Evolutionary conservation across 352 stramenopile genomes (phyloP), one percentile per base, ranked within the genome.

Genomic region (Elongisporangium undulatum): DNA sequence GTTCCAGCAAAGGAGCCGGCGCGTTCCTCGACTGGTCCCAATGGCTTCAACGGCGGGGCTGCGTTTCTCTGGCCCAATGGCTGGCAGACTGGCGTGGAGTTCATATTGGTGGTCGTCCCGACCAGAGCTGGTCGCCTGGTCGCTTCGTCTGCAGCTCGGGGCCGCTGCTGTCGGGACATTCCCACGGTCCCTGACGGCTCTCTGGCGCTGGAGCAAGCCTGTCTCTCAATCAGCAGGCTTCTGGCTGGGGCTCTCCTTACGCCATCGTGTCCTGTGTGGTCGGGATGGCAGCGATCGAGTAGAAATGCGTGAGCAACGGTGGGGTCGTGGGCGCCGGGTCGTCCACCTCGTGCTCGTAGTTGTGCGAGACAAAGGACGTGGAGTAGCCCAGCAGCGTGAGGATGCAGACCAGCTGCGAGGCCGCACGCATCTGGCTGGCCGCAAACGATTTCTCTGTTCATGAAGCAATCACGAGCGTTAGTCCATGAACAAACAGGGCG

Each of bases 381-480:
- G 72, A 74, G 62, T 87, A 87, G 7, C 73, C 71, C 2, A 86
- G 64, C 5, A 86, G 71, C n/a, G 73, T 80, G n/a, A 86, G 52
- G 51, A 82, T 74, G 64, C 71, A 83, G n/a, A 45, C 48, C 7
- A 86, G 48, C 56, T 86, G 76, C 2, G 73, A 69, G 12, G 61
- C 53, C 20, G 74, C 63, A 29, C 76, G 69, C 58, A 86, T 77
- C 51, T 86, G 73, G 22, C 73, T 72, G 3, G 58, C 63, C 0
- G 55, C 29, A 10, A 64, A 64, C 26, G 78, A 71, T 49, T 69
- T 22, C 38, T 71, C 63, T 72, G 15, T 3, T 26, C 23, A 19
- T 45, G 48, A 20, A 23, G 58, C 52, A 45, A 26, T 23, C 13
- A 34, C 24, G 3, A 8, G 3, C 3, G 7, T 41, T 15, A 41